Base-by-base conservation (phyloP, 2,329 filamentous ascomycete genomes). In the Trichoderma asperellum region DNA sequence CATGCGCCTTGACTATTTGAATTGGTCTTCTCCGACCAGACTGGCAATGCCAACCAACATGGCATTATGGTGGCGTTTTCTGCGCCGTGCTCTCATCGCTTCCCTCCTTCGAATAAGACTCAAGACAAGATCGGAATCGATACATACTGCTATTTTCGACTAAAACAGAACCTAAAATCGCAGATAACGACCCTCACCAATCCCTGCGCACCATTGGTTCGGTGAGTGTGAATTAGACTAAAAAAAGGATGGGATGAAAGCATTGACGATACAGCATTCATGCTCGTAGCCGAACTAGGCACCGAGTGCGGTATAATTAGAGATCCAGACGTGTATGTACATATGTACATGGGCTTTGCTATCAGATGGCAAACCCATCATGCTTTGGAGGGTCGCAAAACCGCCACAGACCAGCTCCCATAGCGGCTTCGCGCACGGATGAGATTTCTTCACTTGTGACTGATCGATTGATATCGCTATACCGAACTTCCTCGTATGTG, bases 381-480 rank as follows among this genome's bases (percentile, higher is more conserved):
- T 87, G 84, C 67, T 76, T 79, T 2, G 85, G 85, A 34, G 85
- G 82, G 70, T 96, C 92, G 70, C 91, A 89, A 77, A 96, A 93
- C 24, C 92, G 84, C 92, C 92, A 96, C 21, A 96, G 80, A 0
- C 93, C 92, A 56, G 89, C 91, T 47, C 87, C 83, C 73, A 89
- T 84, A 0, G 92, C 93, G 2, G 91, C 91, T 73, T 84, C 84
- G 68, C 87, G 85, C 2, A 95, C 91, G 5, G 81, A 83, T 0
- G 85, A 87, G 8, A 95, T 80, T 77, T 96, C 92, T 2, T 88
- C 82, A 43, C 85, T 80, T 2, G 72, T 74, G 16, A 75, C 74
- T 87, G 82, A n/a, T 43, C 92, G 87, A 77, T 96, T 95, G 76
- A 96, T 92, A 52, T 96, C 92, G 21, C 85, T 83, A 79, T 95